Conservation (phyloP, 2,329 filamentous ascomycete genomes). For the Penicillium sp. region DNA sequence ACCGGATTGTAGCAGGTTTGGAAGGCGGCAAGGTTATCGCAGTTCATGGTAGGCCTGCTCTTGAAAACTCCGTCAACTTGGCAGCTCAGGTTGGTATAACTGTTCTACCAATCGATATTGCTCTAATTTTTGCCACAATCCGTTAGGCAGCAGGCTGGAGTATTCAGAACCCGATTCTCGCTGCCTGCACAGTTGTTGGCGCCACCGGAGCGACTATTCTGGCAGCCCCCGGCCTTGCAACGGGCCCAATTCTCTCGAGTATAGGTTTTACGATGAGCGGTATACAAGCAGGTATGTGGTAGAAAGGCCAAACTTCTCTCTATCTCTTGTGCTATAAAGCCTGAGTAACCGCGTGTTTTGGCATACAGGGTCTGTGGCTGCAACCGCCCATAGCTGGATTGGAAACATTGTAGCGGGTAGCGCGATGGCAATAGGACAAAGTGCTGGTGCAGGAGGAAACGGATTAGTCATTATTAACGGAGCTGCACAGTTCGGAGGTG, state of each 20-base stretch:
- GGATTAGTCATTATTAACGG: constrained; percentile 17
- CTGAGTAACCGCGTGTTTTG: not conserved
- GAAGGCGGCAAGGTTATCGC: not conserved
- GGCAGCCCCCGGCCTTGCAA: constrained; percentile 2
- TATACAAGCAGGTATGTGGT: constrained; percentile 2
- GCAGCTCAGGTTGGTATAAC: not conserved
- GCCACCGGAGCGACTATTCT: not conserved
- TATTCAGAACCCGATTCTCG: not conserved
- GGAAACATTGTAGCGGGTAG: constrained; percentile 20
- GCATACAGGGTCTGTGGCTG: constrained; percentile 14
- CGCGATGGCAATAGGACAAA: constrained; percentile 19
- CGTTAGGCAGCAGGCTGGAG: not conserved
- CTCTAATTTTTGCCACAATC: not conserved
- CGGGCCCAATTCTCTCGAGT: constrained; percentile 1
- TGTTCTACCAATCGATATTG: not conserved
- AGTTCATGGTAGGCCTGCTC: not conserved
- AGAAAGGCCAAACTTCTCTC: not conserved
- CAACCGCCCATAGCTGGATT: constrained; percentile 14
- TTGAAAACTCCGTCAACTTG: constrained; percentile 1
- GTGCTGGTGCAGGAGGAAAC: constrained; percentile 19
- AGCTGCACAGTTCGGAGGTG: constrained; percentile 5
- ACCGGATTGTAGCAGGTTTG: constrained; percentile 9
- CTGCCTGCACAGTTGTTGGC: not conserved
- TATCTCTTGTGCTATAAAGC: not conserved
- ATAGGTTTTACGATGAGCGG: constrained; percentile 1